Conservation (phyloP, 768 basidiomycete species). For the Phylloporus sp. region DNA sequence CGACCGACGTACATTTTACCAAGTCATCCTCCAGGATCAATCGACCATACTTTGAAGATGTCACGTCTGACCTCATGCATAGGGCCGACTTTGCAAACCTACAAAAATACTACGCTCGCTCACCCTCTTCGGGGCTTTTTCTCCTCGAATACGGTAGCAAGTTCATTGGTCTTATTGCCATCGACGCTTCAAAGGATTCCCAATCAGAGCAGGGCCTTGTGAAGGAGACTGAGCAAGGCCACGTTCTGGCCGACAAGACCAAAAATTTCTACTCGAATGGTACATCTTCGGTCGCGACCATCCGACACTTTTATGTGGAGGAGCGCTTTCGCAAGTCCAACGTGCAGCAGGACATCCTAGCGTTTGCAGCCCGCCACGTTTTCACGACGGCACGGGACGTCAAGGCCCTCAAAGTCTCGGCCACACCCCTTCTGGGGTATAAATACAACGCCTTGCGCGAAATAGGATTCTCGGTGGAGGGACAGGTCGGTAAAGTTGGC, state of each 20-base stretch:
- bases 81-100: conserved; percentile 53
- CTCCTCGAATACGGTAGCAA: conserved; percentile 54
- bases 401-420: conserved; percentile 40
- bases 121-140: conserved; percentile 64
- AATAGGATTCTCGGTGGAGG: conserved; percentile 46
- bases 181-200: conserved; percentile 55
- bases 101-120: conserved; percentile 50
- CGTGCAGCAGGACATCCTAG: conserved; percentile 62
- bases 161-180: conserved; percentile 63
- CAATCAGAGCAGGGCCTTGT: conserved; percentile 26
- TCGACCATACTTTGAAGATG: conserved; percentile 60
- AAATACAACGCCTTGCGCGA: conserved; percentile 40
- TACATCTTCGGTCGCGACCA: conserved; percentile 49
- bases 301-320: conserved; percentile 74
- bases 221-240: conserved; percentile 19
- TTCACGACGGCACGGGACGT: conserved; percentile 44
- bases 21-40: conserved; percentile 50
- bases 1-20: not conserved
- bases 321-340: conserved; percentile 52
- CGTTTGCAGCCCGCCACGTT: conserved; percentile 52
- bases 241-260: conserved; percentile 8
- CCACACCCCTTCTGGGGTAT: conserved; percentile 51
- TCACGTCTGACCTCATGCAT: conserved; percentile 46
- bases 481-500: conserved; percentile 44
- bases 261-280: conserved; percentile 25